Evolutionary conservation across 2,329 filamentous ascomycete species (phyloP).

Genomic region (Cladophialophora exuberans): DNA sequence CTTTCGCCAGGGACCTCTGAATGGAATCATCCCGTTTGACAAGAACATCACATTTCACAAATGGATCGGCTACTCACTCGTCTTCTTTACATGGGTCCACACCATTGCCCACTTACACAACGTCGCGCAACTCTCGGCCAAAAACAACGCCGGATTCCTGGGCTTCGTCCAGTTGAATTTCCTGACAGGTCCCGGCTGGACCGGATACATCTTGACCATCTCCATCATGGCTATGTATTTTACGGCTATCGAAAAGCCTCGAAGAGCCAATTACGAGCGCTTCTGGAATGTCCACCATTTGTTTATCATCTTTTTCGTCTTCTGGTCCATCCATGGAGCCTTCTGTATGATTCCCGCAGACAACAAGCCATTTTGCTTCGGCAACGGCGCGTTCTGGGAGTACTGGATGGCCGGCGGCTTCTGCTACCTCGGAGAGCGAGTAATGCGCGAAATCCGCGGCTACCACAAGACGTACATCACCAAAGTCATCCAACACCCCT

Average conservation of each 20-base stretch:
- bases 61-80: constrained; percentile 81
- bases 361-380: constrained; percentile 74
- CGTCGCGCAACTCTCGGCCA: constrained; percentile 73
- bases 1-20: constrained; percentile 76
- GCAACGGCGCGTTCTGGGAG: constrained; percentile 82
- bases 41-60: constrained; percentile 71
- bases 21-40: constrained; percentile 79
- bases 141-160: constrained; percentile 75
- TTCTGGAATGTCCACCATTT: constrained; percentile 92
- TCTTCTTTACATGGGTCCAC: constrained; percentile 86
- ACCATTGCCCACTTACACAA: constrained; percentile 90
- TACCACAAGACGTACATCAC: constrained; percentile 83
- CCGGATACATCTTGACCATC: constrained; percentile 81
- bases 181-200: constrained; percentile 81
- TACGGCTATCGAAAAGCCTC: constrained; percentile 76
- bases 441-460: constrained; percentile 77
- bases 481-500: constrained; percentile 87
- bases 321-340: constrained; percentile 84
- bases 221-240: constrained; percentile 76
- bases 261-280: constrained; percentile 80
- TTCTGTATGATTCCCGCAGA: constrained; percentile 92
- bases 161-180: constrained; percentile 79
- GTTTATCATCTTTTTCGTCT: constrained; percentile 85
- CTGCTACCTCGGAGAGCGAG: constrained; percentile 74
- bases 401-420: constrained; percentile 87